Evolutionary conservation across 495 filamentous ascomycete genomes (phyloP).

Genomic region (Bombardia bombarda): DNA sequence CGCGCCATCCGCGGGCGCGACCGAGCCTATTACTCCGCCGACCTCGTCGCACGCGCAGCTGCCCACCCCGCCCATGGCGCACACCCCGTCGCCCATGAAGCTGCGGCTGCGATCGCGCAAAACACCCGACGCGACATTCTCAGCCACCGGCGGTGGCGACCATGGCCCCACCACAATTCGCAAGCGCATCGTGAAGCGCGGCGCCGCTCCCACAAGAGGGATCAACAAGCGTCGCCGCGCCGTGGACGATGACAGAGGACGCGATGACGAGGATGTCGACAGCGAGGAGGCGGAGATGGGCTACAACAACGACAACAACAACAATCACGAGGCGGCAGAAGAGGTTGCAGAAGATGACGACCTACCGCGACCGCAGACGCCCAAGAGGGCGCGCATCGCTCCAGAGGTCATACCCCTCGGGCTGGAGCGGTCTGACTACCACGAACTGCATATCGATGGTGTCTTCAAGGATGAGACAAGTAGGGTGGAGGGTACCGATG

Average conservation of each 20-base stretch:
- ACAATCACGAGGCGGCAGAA: slow-evolving; percentile 20
- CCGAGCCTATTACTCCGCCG: slow-evolving; percentile 33
- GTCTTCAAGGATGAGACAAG: slow-evolving; percentile 17
- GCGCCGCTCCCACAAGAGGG: slow-evolving; percentile 37
- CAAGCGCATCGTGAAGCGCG: slow-evolving; percentile 45
- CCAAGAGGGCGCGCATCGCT: slow-evolving; percentile 57
- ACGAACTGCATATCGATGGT: slow-evolving; percentile 42
- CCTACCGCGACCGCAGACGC: slow-evolving; percentile 51
- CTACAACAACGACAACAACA: slow-evolving; percentile 15
- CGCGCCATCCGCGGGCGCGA: slow-evolving; percentile 26
- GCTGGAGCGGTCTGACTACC: slow-evolving; percentile 56
- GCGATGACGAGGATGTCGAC: slow-evolving; percentile 30
- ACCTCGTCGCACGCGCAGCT: slow-evolving; percentile 47
- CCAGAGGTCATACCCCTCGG: slow-evolving; percentile 63
- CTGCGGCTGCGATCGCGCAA: slow-evolving; percentile 40
- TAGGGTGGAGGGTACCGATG: slow-evolving; percentile 26
- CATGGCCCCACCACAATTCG: slow-evolving; percentile 16
- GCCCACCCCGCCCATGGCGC: slow-evolving; percentile 43
- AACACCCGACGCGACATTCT: slow-evolving; percentile 12
- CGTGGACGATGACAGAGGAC: slow-evolving; percentile 42
- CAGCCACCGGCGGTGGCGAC: neutral
- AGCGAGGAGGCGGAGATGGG: slow-evolving; percentile 22
- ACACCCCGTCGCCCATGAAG: slow-evolving; percentile 38
- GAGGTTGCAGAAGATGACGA: too few relatives aligned
- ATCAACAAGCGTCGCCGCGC: slow-evolving; percentile 57